Evolutionary conservation across 2,329 filamentous ascomycete genomes (phyloP), one percentile per base, ranked within the genome.

Genomic region (Aureobasidium sp.): DNA sequence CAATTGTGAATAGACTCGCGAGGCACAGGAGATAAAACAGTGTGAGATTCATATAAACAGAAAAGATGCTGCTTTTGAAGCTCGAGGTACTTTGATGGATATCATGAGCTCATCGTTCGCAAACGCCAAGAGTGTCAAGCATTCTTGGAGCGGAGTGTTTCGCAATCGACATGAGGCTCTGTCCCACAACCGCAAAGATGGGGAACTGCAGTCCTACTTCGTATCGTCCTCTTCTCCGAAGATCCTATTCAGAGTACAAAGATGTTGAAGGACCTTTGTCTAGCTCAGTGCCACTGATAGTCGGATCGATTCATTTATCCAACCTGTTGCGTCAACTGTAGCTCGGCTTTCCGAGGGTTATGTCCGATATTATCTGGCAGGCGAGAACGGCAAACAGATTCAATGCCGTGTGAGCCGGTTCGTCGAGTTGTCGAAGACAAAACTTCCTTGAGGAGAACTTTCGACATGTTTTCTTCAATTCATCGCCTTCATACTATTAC

Each of bases 371-470:
- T 12, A 1, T n/a, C 36, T 55, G 51, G 51, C 37, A 55, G 36
- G 22, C 25, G 25, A 55, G 14, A 37, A 25, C 51, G 51, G 51
- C 51, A 55, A 55, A 12, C 27, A 42, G 27, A 55, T 27, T 52
- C 51, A 34, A 27, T 60, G 57, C 57, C 57, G 57, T 51, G 41
- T 60, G 57, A 60, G 36, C 57, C 57, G 57, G 15, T 34, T 41
- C 45, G 22, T 60, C 34, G 27, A 48, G 15, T 39, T 34, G 20
- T 58, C 12, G 14, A 20, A 48, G 42, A 20, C 34, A 39, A 58
- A 48, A 58, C 17, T 48, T 48, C n/a, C 36, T 45, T 39, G 17
- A 42, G 15, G 31, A n/a, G 22, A 12, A 27, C 14, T 22, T 34
- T 27, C 27, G 20, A 36, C n/a, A 58, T 58, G 55, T 11, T 25